These are phyloP conservation scores for Myrmaecium sp. DNA, from an alignment of 2,329 filamentous ascomycete genomes.

Conservation along the genomic window DNA sequence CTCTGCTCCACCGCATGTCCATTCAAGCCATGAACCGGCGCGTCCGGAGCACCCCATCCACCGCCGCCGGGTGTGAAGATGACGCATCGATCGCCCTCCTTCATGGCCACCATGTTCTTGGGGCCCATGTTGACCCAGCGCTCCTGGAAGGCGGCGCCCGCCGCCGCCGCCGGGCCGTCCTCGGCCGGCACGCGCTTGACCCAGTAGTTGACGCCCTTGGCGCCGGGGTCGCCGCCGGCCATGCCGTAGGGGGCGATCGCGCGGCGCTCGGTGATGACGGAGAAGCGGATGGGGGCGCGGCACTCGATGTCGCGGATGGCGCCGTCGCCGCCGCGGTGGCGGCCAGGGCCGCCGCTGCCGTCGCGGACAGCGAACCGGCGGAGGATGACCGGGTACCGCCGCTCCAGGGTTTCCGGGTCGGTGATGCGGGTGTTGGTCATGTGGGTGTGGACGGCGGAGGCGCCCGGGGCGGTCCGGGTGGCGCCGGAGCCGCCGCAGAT, in stretches of 20 bases:
- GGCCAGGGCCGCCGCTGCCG: constrained; percentile 44
- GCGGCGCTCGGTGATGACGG: constrained; percentile 54
- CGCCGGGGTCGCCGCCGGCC: constrained; percentile 55
- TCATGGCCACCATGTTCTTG: constrained; percentile 7
- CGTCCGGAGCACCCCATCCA: constrained; percentile 5
- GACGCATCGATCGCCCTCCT: constrained; percentile 6
- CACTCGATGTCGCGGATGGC: constrained; percentile 60
- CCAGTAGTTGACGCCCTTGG: constrained; percentile 67
- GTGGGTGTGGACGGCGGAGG: constrained; percentile 52
- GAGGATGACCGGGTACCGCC: constrained; percentile 51
- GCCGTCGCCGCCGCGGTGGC: constrained; percentile 49
- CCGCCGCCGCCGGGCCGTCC: too few species aligned
- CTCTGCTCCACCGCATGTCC: too few species aligned
- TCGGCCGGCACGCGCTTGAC: constrained; percentile 40
- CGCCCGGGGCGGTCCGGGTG: constrained; percentile 48
- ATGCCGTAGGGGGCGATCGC: constrained; percentile 61
- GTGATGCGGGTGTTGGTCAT: constrained; percentile 70
- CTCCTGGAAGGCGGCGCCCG: too few species aligned
- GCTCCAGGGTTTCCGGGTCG: constrained; percentile 55
- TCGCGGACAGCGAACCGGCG: constrained; percentile 44
- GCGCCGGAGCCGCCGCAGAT: constrained; percentile 57
- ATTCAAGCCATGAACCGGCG: too few species aligned
- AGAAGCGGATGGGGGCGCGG: constrained; percentile 51
- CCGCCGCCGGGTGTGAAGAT: constrained; percentile 7
- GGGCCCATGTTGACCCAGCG: constrained; percentile 7